Evolutionary conservation across 2,329 filamentous ascomycete genomes (phyloP).

Genomic region (Metarhizium brunneum): DNA sequence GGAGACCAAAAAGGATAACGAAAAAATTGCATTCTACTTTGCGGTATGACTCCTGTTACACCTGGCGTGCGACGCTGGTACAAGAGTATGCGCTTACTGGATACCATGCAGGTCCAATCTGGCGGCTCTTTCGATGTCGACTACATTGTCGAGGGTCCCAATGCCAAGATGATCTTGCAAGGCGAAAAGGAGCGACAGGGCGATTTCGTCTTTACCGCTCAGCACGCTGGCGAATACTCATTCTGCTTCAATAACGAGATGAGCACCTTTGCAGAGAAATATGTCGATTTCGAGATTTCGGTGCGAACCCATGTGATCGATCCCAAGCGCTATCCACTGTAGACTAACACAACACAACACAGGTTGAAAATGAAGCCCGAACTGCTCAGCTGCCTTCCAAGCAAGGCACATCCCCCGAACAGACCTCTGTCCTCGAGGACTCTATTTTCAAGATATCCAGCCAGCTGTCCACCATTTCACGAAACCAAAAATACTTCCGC

Average conservation of each 20-base stretch:
- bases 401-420: slow-evolving; percentile 79
- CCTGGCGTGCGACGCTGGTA: not conserved
- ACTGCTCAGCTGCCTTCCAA: slow-evolving; percentile 71
- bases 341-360: slow-evolving; percentile 3
- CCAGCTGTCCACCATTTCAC: slow-evolving; percentile 84
- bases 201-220: slow-evolving; percentile 95
- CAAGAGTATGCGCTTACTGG: not conserved
- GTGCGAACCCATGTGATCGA: slow-evolving; percentile 24
- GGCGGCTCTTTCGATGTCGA: slow-evolving; percentile 97
- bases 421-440: slow-evolving; percentile 82
- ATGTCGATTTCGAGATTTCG: slow-evolving; percentile 95
- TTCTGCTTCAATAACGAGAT: slow-evolving; percentile 99
- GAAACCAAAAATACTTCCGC: slow-evolving; percentile 99
- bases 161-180: slow-evolving; percentile 70
- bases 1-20: slow-evolving; percentile 63
- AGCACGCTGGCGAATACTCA: slow-evolving; percentile 77
- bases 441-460: slow-evolving; percentile 91
- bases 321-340: not conserved
- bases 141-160: slow-evolving; percentile 77
- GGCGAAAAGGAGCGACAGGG: slow-evolving; percentile 89
- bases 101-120: slow-evolving; percentile 70
- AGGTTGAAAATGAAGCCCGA: slow-evolving; percentile 87
- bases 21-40: slow-evolving; percentile 98
- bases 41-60: slow-evolving; percentile 37
- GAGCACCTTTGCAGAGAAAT: slow-evolving; percentile 95